A percentile compares a stretch with the other conserved stretches of the same genome.
phyloP scores from a whole-genome alignment of 1,284 basidiomycete species.

The Moesziomyces antarcticus region DNA sequence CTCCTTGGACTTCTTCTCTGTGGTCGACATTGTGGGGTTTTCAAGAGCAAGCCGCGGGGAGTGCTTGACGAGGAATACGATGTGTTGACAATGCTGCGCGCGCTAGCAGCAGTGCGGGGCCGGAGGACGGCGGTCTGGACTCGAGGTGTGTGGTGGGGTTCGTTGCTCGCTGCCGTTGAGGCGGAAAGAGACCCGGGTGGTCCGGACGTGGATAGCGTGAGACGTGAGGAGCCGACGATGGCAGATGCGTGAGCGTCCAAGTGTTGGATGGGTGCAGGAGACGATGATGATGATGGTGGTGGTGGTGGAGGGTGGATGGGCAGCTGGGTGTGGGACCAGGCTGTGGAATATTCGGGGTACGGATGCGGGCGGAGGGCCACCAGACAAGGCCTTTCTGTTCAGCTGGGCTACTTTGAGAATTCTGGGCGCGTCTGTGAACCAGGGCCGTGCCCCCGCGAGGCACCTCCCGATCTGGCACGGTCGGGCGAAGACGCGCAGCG shows the following conservation, averaged over 20 bases:
- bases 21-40: conserved; percentile 19
- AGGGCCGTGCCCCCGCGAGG: background rate
- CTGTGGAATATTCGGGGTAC: conserved; percentile 28
- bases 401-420: background rate
- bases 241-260: background rate
- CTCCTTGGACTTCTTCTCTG: conserved; percentile 51
- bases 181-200: background rate
- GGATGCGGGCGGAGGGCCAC: conserved; percentile 7
- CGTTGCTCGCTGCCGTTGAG: no score
- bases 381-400: no score
- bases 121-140: background rate
- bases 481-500: background rate
- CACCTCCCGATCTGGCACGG: background rate
- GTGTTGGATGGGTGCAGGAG: background rate
- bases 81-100: background rate
- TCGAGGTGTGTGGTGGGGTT: background rate
- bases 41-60: background rate
- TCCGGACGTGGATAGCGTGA: no score
- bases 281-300: conserved; percentile 6
- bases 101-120: background rate
- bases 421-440: background rate
- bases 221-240: background rate
- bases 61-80: background rate
- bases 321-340: conserved; percentile 3
- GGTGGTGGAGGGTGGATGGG: conserved; percentile 11